Percentiles rank a stretch among this genome's conserved stretches.
These are phyloP conservation scores for Chalara sp. DNA, from an alignment of 2,329 filamentous ascomycete species.

Conservation along the genomic window DNA sequence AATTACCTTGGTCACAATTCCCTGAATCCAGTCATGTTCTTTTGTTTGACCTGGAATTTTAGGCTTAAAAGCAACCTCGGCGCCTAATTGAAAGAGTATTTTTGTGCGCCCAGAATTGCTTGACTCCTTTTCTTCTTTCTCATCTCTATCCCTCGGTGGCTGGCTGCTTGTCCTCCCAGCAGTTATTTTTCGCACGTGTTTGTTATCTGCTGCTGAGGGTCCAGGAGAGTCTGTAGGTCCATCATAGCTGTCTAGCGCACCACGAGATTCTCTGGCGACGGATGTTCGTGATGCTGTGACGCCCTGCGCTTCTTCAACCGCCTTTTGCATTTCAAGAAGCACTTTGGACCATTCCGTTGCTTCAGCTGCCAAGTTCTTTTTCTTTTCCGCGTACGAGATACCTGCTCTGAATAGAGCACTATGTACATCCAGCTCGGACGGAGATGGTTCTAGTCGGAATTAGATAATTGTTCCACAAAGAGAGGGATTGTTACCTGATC, in stretches of 20 bases:
- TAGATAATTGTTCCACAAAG: too few relatives aligned
- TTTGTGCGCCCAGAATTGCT: conserved; percentile 32
- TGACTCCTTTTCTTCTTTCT: conserved; percentile 16
- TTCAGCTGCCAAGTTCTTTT: neutral
- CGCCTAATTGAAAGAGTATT: conserved; percentile 52
- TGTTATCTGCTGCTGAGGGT: conserved; percentile 24
- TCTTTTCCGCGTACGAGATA: too few relatives aligned
- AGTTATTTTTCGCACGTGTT: conserved; percentile 19
- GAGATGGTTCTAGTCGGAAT: too few relatives aligned
- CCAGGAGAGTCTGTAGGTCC: conserved; percentile 24
- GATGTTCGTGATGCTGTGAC: conserved; percentile 10
- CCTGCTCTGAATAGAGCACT: too few relatives aligned
- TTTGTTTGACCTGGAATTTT: conserved; percentile 40
- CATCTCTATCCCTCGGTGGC: conserved; percentile 22
- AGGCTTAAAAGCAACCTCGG: conserved; percentile 60
- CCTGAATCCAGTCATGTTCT: conserved; percentile 64
- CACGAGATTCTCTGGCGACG: conserved; percentile 18
- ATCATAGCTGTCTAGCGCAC: conserved; percentile 22
- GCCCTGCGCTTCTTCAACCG: conserved; percentile 17
- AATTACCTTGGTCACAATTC: conserved; percentile 67
- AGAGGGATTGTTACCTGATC: too few relatives aligned
- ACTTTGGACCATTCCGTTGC: conserved; percentile 4
- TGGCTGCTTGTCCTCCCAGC: conserved; percentile 22
- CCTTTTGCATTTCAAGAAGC: conserved; percentile 15
- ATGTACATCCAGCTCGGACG: too few relatives aligned